A percentile compares a stretch with the other conserved stretches of the same genome.
Evolutionary conservation across 768 basidiomycete species (phyloP).

Genomic region (Xerocomus spinulosus): DNA sequence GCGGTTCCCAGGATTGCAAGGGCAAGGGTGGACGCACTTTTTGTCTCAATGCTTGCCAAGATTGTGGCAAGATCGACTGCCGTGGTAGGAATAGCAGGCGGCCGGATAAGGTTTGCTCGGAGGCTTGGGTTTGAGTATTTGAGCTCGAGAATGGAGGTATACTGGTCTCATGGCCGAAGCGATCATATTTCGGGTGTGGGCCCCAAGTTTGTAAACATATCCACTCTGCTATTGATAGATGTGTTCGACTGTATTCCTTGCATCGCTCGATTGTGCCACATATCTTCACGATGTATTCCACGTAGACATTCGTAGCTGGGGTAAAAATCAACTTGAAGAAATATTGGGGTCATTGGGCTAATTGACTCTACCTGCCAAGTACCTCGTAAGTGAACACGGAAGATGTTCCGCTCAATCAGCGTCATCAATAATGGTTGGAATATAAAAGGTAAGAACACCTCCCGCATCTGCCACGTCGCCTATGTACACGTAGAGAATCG

Average conservation of each 20-base stretch:
- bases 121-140: constrained; percentile 40
- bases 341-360: no score
- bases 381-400: background rate
- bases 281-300: background rate
- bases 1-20: constrained; percentile 76
- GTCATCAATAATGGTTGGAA: constrained; percentile 73
- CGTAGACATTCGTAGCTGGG: background rate
- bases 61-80: constrained; percentile 79
- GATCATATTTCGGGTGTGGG: background rate
- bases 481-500: constrained; percentile 87
- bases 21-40: constrained; percentile 76
- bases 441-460: constrained; percentile 84
- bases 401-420: constrained; percentile 20
- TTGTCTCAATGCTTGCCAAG: constrained; percentile 71
- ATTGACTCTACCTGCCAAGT: no score
- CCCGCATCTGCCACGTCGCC: constrained; percentile 75
- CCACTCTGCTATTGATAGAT: constrained; percentile 5
- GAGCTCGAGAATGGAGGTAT: background rate
- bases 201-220: constrained; percentile 10
- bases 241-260: constrained; percentile 2
- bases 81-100: constrained; percentile 72
- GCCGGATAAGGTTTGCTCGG: constrained; percentile 69
- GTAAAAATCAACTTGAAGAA: background rate
- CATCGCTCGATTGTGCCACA: background rate
- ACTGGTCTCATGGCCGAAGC: background rate